Base-by-base conservation (phyloP, 371 early-diverging fungal species). In the Mortierella sp. region DNA sequence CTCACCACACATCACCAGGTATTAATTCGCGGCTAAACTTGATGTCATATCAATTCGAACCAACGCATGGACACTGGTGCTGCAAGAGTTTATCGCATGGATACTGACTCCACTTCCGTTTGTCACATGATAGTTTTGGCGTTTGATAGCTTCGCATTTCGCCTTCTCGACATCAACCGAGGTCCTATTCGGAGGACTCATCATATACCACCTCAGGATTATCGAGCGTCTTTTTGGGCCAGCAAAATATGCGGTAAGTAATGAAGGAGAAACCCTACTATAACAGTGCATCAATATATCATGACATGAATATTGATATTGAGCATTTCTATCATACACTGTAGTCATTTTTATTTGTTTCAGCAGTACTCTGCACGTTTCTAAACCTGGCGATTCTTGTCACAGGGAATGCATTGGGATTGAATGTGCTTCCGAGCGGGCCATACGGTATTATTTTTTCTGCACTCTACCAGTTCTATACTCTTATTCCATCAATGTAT, bases 181-280 rank as follows among this genome's bases (percentile, higher is more conserved):
- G 69, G 76, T 93, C 29, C 86, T 94, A 17, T 90, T 91, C 64
- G 93, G 92, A 12, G 83, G 89, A 26, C 64, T 92, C 10, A 68
- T 94, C 45, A 56, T 90, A 17, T 92, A 93, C 74, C 86, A 91
- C 22, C 85, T 92, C 72, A 88, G 93, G 29, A 83, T 90, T 23
- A 85, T 93, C 37, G 94, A 94, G 74, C 91, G 93, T 47, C 91
- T 89, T 28, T 93, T 88, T 84, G 92, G 93, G 19, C 86, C 89
- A 29, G 72, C 85, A 19, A 93, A 93, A 83, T 94, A 89, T 75
- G 87, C 85, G 40, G 91, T 87, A 89, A 23, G 91, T 87, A 89
- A 23, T n/a, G 51, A 26, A 23, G 23, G 1, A 15, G 2, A 2
- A 2, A 4, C 15, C 6, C 15, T 13, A 9, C 15, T 43, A 43